These are phyloP conservation scores for Phaeosphaeriaceae sp. DNA, from an alignment of 2,329 filamentous ascomycete genomes.

Conservation along the genomic window DNA sequence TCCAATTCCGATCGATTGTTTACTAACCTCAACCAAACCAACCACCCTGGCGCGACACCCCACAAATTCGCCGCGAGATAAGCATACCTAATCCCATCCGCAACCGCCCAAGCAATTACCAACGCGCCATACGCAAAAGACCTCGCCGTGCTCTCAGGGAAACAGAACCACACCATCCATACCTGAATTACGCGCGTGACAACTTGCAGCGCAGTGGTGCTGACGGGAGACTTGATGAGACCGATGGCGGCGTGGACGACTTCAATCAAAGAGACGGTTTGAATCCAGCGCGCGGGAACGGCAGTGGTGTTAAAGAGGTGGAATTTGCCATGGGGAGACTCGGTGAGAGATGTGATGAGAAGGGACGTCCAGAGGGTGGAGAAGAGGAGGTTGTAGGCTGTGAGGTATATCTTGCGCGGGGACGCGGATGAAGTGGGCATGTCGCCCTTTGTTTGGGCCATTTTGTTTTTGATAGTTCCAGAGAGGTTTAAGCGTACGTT, in stretches of 20 bases:
- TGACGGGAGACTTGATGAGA: slow-evolving; percentile 31
- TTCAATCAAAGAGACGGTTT: slow-evolving; percentile 31
- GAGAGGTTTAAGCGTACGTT: background rate
- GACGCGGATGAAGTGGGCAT: background rate
- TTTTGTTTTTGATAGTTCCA: background rate
- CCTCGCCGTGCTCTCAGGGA: slow-evolving; percentile 23
- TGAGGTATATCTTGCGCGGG: slow-evolving; percentile 25
- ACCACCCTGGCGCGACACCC: slow-evolving; percentile 14
- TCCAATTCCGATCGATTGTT: background rate
- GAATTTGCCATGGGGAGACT: background rate
- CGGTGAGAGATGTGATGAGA: slow-evolving; percentile 9
- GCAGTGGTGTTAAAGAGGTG: slow-evolving; percentile 23
- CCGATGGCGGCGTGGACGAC: slow-evolving; percentile 28
- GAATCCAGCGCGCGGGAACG: slow-evolving; percentile 24
- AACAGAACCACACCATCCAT: slow-evolving; percentile 36
- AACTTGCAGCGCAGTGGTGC: slow-evolving; percentile 31
- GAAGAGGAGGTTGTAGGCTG: slow-evolving; percentile 30
- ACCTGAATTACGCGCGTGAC: slow-evolving; percentile 36
- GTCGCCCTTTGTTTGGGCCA: background rate
- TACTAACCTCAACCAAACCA: slow-evolving; percentile 30
- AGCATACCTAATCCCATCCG: slow-evolving; percentile 29
- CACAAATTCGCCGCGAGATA: slow-evolving; percentile 33
- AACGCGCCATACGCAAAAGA: slow-evolving; percentile 27
- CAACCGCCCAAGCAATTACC: slow-evolving; percentile 31
- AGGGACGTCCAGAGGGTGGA: slow-evolving; percentile 25